Evolutionary conservation across 768 basidiomycete species (phyloP).

Genomic region (Cystobasidiopsis lactophilus): DNA sequence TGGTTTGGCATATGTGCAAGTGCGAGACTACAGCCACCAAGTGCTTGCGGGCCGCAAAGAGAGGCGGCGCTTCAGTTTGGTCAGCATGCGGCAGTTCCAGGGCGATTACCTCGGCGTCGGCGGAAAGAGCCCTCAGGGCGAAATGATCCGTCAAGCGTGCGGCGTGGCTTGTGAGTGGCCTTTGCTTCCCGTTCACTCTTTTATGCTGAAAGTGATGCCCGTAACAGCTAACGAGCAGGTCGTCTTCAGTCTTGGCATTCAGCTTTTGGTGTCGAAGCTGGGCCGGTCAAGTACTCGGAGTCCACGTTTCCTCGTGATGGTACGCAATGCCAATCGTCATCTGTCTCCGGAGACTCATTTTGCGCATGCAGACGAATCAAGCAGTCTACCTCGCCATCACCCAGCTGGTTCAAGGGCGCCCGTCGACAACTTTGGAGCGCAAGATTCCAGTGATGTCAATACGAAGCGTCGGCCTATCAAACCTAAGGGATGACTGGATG

Average conservation of each 20-base stretch:
- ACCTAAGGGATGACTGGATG: slow-evolving; percentile 82
- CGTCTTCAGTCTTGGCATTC: slow-evolving; percentile 57
- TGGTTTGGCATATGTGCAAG: slow-evolving; percentile 60
- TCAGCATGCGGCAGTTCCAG: slow-evolving; percentile 82
- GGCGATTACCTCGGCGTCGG: slow-evolving; percentile 91
- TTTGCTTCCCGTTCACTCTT: neutral
- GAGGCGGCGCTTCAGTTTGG: slow-evolving; percentile 69
- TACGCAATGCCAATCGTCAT: too few species aligned
- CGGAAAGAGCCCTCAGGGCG: slow-evolving; percentile 48
- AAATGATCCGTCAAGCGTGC: slow-evolving; percentile 48
- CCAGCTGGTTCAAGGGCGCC: slow-evolving; percentile 36
- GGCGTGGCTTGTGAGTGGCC: slow-evolving; percentile 43
- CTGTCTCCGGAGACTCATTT: neutral
- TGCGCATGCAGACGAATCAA: slow-evolving; percentile 43
- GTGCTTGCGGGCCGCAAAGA: slow-evolving; percentile 80
- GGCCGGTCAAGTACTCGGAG: slow-evolving; percentile 72
- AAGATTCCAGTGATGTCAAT: slow-evolving; percentile 79
- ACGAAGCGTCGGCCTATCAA: slow-evolving; percentile 65
- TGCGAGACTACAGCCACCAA: slow-evolving; percentile 87
- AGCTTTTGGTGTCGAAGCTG: slow-evolving; percentile 64
- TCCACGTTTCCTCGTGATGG: slow-evolving; percentile 73
- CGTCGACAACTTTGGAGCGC: slow-evolving; percentile 44
- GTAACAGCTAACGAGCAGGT: slow-evolving; percentile 45
- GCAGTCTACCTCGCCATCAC: slow-evolving; percentile 56
- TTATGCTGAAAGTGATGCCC: neutral